phyloP scores from a whole-genome alignment of 2,329 filamentous ascomycete genomes.

The Penicillium janthinellum region DNA sequence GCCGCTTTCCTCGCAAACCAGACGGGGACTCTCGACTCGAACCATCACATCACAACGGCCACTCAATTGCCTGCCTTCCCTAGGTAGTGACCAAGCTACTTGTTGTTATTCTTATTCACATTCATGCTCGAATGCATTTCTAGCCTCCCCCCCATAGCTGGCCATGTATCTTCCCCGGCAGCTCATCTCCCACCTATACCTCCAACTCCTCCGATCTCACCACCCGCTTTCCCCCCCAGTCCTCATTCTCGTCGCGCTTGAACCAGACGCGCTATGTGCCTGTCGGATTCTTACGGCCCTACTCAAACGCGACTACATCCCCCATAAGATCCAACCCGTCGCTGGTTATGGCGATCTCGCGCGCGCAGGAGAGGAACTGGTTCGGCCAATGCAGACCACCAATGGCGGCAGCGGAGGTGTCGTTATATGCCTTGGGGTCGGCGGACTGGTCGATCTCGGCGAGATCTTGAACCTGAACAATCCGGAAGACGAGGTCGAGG shows the following conservation, averaged over 20 bases:
- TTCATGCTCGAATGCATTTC: conserved; percentile 26
- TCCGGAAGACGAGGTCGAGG: conserved; percentile 60
- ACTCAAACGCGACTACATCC: conserved; percentile 97
- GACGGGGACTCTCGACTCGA: not conserved
- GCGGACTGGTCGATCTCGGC: conserved; percentile 85
- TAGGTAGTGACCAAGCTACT: not conserved
- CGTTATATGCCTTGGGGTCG: conserved; percentile 89
- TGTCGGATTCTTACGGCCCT: conserved; percentile 90
- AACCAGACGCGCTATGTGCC: conserved; percentile 92
- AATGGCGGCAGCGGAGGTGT: conserved; percentile 84
- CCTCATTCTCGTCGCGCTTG: conserved; percentile 86
- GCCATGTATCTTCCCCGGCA: conserved; percentile 92
- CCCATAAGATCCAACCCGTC: conserved; percentile 94
- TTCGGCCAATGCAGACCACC: conserved; percentile 81
- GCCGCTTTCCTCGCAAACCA: conserved; percentile 18
- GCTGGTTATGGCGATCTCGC: conserved; percentile 88
- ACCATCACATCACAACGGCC: conserved; percentile 1
- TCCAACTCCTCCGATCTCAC: conserved; percentile 79
- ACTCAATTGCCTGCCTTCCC: not conserved
- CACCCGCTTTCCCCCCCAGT: conserved; percentile 91
- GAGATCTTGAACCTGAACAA: conserved; percentile 76
- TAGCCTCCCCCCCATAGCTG: conserved; percentile 19
- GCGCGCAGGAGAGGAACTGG: conserved; percentile 74
- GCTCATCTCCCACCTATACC: conserved; percentile 88
- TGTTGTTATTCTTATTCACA: conserved; percentile 21